Evolutionary conservation across 176 grass and related monocot genomes (phyloP).

Genomic region (Guadua angustifolia): DNA sequence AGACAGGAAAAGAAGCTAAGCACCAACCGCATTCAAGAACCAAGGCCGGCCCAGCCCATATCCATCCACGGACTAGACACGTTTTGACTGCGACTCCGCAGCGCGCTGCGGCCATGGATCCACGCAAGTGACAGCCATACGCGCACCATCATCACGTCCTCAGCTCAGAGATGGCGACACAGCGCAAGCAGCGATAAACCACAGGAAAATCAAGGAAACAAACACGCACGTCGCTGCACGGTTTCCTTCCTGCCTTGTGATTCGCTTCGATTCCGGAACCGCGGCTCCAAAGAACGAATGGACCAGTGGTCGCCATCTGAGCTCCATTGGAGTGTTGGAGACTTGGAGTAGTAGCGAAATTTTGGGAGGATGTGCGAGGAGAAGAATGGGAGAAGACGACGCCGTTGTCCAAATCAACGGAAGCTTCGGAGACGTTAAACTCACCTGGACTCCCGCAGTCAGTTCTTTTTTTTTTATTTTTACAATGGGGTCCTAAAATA

Average conservation of each 20-base stretch:
- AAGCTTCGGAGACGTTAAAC: constrained; percentile 45
- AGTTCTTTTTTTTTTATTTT: constrained; percentile 40
- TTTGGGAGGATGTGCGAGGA: neutral
- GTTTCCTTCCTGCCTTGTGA: neutral
- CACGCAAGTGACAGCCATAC: constrained; percentile 30
- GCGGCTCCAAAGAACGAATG: neutral
- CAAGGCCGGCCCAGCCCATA: neutral
- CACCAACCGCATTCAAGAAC: neutral
- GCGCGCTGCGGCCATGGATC: constrained; percentile 37
- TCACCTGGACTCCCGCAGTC: constrained; percentile 22
- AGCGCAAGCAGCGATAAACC: neutral
- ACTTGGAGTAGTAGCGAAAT: neutral
- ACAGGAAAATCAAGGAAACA: neutral
- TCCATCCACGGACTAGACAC: neutral
- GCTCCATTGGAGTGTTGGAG: too few relatives aligned
- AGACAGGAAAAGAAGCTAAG: neutral
- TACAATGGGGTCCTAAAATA: constrained; percentile 44
- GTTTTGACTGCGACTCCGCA: constrained; percentile 39
- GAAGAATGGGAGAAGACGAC: constrained; percentile 5
- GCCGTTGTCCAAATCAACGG: constrained; percentile 17
- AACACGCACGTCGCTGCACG: constrained; percentile 24
- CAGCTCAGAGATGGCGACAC: neutral
- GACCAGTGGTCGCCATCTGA: neutral
- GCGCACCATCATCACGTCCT: constrained; percentile 13
- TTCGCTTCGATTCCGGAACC: constrained; percentile 8